Evolutionary conservation across 495 filamentous ascomycete species (phyloP), one percentile per base, ranked within the genome.

Genomic region (Penicillium nucicola): DNA sequence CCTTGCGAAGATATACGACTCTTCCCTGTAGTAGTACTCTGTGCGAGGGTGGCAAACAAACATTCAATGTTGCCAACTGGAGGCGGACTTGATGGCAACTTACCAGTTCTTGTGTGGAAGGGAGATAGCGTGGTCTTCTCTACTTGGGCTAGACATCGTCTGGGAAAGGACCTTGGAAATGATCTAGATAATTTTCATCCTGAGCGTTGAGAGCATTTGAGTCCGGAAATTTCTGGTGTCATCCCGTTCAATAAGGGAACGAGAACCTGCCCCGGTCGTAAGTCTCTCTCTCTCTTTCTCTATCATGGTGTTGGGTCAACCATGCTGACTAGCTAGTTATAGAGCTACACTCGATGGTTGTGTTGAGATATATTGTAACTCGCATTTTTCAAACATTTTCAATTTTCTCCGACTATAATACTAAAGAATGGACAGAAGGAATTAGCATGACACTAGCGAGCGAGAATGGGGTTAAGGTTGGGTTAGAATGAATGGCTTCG

Each of bases 231-330:
- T 35, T 12, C 50, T 3, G 56, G 56, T 0, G 60, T 36, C 42
- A 45, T 62, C 13, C 60, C 53, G 14, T 63, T 63, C 11, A 63
- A 56, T 13, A 54, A 51, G 22, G 57, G 57, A 0, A 53, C 60
- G 5, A 28, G 56, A 14, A 42, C 30, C 7, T 62, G 60, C 28
- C 48, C 57, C 40, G 57, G 60, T 23, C 50, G 60, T 64, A 46
- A 57, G 45, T 46, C 20, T 31, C 12, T 33, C 17, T 19, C 7
- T 9, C 7, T 28, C 7, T 23, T 4, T 23, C 22, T 23, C 22
- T 19, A 7, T 51, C 30, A 7, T n/a, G n/a, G n/a, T n/a, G n/a
- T n/a, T n/a, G n/a, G n/a, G n/a, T n/a, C n/a, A n/a, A n/a, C n/a
- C n/a, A n/a, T n/a, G n/a, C n/a, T n/a, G n/a, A n/a, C n/a, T n/a